A percentile compares a stretch with the other conserved stretches of the same genome.
These are phyloP conservation scores for Boletus pseudo-olivaceus DNA, from an alignment of 768 basidiomycete genomes.

Conservation along the genomic window DNA sequence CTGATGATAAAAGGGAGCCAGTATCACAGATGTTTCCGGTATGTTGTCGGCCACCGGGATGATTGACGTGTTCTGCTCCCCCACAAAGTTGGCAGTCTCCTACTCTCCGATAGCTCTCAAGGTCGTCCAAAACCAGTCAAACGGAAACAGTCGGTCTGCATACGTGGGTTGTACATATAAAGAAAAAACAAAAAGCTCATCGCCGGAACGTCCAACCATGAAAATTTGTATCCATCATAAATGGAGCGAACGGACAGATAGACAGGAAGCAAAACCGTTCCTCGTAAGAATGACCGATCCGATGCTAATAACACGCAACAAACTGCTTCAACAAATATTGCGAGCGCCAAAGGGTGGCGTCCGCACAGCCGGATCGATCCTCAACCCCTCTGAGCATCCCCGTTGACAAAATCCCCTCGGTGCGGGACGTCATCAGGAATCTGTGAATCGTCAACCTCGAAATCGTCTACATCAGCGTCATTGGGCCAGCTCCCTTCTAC, in stretches of 20 bases:
- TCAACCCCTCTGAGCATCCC: slow-evolving; percentile 19
- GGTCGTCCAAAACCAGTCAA: neutral
- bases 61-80: too few species aligned
- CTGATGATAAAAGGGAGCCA: neutral
- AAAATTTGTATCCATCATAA: neutral
- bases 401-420: slow-evolving; percentile 16
- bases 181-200: neutral
- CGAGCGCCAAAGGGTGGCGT: neutral
- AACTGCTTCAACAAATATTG: neutral
- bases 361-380: neutral
- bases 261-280: neutral
- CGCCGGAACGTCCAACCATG: neutral
- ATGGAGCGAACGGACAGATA: neutral
- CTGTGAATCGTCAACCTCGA: slow-evolving; percentile 1
- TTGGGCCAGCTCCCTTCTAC: neutral
- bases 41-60: too few species aligned
- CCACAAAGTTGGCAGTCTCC: neutral
- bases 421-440: neutral
- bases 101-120: neutral
- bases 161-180: neutral
- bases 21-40: neutral
- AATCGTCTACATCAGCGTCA: slow-evolving; percentile 12
- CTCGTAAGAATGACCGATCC: neutral
- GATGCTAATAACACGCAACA: neutral
- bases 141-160: neutral